A percentile compares a stretch with the other conserved stretches of the same genome.
Evolutionary conservation across 139 green algal species (phyloP).

Genomic region (Axilococcus clingmanii): DNA sequence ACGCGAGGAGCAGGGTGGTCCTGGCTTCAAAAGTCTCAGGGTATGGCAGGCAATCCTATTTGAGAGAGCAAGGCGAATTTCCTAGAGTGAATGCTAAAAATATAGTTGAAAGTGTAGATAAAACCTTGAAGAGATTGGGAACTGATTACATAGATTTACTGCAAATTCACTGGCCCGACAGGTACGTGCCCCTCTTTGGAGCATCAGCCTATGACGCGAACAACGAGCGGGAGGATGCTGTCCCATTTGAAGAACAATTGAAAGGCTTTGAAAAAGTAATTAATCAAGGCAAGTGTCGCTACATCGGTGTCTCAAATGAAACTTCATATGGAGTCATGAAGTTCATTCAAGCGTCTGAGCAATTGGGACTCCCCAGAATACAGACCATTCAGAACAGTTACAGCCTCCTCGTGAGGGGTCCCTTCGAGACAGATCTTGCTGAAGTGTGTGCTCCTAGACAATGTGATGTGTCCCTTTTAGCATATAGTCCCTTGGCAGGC

Average conservation of each 20-base stretch:
- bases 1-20: slow-evolving; percentile 44
- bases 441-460: slow-evolving; percentile 43
- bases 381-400: slow-evolving; percentile 73
- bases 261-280: slow-evolving; percentile 64
- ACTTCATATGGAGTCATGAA: slow-evolving; percentile 75
- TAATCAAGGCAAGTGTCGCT: slow-evolving; percentile 76
- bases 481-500: slow-evolving; percentile 67
- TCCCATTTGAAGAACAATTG: slow-evolving; percentile 87
- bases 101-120: slow-evolving; percentile 61
- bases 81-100: slow-evolving; percentile 44
- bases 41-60: slow-evolving; percentile 45
- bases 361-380: slow-evolving; percentile 54
- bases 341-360: slow-evolving; percentile 45
- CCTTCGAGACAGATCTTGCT: slow-evolving; percentile 80
- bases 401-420: slow-evolving; percentile 42
- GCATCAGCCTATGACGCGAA: slow-evolving; percentile 42
- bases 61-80: slow-evolving; percentile 35
- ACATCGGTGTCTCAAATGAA: slow-evolving; percentile 87
- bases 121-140: slow-evolving; percentile 48
- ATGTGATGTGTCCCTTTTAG: slow-evolving; percentile 75
- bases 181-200: slow-evolving; percentile 86
- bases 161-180: slow-evolving; percentile 63
- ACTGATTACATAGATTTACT: slow-evolving; percentile 88
- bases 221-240: slow-evolving; percentile 39
- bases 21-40: slow-evolving; percentile 79